phyloP scores from a whole-genome alignment of 2,329 filamentous ascomycete species.

The Chaetomium strumarium region DNA sequence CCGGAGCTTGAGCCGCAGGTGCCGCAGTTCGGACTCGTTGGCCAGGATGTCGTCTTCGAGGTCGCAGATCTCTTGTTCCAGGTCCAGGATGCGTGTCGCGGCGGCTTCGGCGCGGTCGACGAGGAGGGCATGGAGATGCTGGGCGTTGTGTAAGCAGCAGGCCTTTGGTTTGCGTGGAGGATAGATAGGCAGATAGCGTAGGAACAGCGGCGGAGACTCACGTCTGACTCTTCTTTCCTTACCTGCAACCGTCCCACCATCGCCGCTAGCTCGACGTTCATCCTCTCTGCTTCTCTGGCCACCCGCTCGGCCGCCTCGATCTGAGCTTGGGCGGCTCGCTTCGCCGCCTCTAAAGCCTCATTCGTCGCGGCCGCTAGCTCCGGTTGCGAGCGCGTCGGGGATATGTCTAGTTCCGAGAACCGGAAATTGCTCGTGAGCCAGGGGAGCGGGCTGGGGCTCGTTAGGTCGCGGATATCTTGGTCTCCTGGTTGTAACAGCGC shows the following conservation, averaged over 20 bases:
- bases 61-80: constrained; percentile 53
- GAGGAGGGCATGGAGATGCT: constrained; percentile 58
- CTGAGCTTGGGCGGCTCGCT: constrained; percentile 13
- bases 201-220: constrained; percentile 21
- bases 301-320: constrained; percentile 23
- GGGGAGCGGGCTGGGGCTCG: constrained; percentile 5
- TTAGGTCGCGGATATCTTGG: constrained; percentile 9
- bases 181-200: neutral
- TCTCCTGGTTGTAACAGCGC: neutral
- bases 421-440: constrained; percentile 11
- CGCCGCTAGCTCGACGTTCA: constrained; percentile 45
- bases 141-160: constrained; percentile 22
- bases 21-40: constrained; percentile 55
- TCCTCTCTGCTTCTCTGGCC: constrained; percentile 33
- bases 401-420: constrained; percentile 6
- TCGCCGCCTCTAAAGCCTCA: constrained; percentile 17
- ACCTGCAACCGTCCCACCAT: constrained; percentile 47
- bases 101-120: constrained; percentile 52
- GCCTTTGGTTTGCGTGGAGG: neutral
- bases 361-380: constrained; percentile 18
- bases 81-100: constrained; percentile 51
- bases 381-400: constrained; percentile 8
- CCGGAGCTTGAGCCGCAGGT: constrained; percentile 56
- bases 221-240: constrained; percentile 55
- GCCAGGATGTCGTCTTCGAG: constrained; percentile 53